Percentiles rank a stretch among this genome's conserved stretches.
phyloP scores from a whole-genome alignment of 768 basidiomycete genomes.

The Boletales sp. region DNA sequence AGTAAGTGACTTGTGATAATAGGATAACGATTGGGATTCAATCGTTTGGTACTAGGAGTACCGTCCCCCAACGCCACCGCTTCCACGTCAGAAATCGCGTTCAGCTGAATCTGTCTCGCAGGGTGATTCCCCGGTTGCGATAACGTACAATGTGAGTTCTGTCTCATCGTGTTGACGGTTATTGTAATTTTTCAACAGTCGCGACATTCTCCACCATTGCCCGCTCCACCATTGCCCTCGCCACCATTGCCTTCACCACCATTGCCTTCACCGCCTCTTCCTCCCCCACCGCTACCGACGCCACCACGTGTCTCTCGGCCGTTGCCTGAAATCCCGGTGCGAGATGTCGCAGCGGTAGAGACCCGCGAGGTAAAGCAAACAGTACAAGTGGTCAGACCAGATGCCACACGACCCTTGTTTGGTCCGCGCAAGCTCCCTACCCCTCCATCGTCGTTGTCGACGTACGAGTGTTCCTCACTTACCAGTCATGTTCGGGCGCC shows the following conservation, averaged over 20 bases:
- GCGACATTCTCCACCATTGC: slow-evolving; percentile 19
- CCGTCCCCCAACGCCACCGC: slow-evolving; percentile 58
- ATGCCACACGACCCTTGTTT: slow-evolving; percentile 17
- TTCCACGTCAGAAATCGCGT: slow-evolving; percentile 38
- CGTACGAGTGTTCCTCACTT: slow-evolving; percentile 19
- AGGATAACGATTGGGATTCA: slow-evolving; percentile 1
- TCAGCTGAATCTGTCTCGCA: slow-evolving; percentile 28
- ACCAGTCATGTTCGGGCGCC: slow-evolving; percentile 14
- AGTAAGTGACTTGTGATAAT: slow-evolving; percentile 15
- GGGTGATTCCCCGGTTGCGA: slow-evolving; percentile 29
- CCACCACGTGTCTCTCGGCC: slow-evolving; percentile 27
- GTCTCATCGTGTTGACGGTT: slow-evolving; percentile 1
- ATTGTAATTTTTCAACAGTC: slow-evolving; percentile 13
- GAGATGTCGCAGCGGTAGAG: slow-evolving; percentile 10
- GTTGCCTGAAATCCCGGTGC: slow-evolving; percentile 28
- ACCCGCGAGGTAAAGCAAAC: slow-evolving; percentile 16
- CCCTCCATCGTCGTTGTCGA: slow-evolving; percentile 25
- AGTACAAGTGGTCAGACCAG: slow-evolving; percentile 12
- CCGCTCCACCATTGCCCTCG: slow-evolving; percentile 13
- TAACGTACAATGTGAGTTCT: slow-evolving; percentile 23
- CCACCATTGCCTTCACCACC: slow-evolving; percentile 15
- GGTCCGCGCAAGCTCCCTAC: slow-evolving; percentile 31
- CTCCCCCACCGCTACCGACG: slow-evolving; percentile 25
- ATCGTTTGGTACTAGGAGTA: slow-evolving; percentile 39
- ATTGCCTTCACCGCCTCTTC: slow-evolving; percentile 15